Conservation (phyloP, 1,139 yeast genomes). For the Hemisphaericaspora xylofermentans region DNA sequence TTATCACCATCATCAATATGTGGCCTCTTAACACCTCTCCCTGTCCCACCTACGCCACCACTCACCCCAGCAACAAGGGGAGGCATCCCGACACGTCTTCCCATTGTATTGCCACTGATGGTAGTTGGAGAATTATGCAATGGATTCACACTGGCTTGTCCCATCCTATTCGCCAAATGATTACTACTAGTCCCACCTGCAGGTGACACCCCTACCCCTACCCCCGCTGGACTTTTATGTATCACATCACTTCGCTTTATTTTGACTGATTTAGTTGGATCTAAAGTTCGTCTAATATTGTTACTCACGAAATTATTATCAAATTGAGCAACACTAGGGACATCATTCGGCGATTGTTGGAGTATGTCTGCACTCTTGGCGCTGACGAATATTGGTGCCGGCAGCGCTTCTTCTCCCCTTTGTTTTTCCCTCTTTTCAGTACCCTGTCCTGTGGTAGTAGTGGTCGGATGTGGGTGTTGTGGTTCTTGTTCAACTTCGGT, state of each 20-base stretch:
- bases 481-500: constrained; percentile 3
- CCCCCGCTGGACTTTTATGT: no score
- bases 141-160: constrained; percentile 9
- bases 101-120: constrained; percentile 3
- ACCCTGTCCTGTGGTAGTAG: constrained; percentile 18
- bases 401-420: no score
- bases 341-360: constrained; percentile 43
- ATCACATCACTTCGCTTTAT: constrained; percentile 43
- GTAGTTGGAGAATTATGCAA: constrained; percentile 1
- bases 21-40: constrained; percentile 7
- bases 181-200: no score
- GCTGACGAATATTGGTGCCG: constrained; percentile 53
- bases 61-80: no score
- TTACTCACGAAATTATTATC: constrained; percentile 54
- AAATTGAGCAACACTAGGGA: constrained; percentile 36
- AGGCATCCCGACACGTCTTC: constrained; percentile 15
- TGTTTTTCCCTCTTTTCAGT: no score
- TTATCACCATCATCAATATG: constrained; percentile 4
- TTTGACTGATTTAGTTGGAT: constrained; percentile 60
- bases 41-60: no score
- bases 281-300: constrained; percentile 52
- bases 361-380: constrained; percentile 58
- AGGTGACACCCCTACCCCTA: no score
- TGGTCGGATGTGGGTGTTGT: constrained; percentile 5
- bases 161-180: constrained; percentile 9